Conservation (phyloP, 1,139 yeast genomes). For the Lodderomyces parapsilosis region DNA sequence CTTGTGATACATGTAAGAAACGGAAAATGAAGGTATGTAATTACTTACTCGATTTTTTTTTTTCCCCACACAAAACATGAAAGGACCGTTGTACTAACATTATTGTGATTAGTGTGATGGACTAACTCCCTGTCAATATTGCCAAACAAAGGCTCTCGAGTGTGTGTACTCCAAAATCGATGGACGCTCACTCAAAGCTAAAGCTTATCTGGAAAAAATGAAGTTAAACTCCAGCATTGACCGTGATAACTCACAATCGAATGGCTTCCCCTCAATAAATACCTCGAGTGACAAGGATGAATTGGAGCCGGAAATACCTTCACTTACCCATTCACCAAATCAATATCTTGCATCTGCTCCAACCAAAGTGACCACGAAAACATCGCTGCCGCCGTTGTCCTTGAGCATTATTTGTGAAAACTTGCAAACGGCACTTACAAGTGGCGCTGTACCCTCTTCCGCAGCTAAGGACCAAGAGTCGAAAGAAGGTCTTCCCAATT, state of each 20-base stretch:
- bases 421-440: constrained; percentile 23
- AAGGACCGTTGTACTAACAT: background rate
- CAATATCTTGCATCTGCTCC: background rate
- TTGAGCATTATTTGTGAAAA: constrained; percentile 14
- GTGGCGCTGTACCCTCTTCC: constrained; percentile 9
- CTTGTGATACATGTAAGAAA: constrained; percentile 39
- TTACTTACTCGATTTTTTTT: background rate
- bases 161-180: constrained; percentile 28
- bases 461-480: constrained; percentile 4
- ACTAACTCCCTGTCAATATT: constrained; percentile 25
- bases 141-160: constrained; percentile 21
- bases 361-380: background rate
- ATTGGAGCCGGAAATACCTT: constrained; percentile 10
- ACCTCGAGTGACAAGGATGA: constrained; percentile 1
- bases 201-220: constrained; percentile 10
- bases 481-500: constrained; percentile 15
- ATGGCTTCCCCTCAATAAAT: constrained; percentile 1
- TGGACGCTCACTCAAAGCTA: constrained; percentile 23
- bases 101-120: constrained; percentile 22
- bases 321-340: constrained; percentile 8
- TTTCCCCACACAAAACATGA: background rate
- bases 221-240: constrained; percentile 10
- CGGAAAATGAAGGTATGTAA: constrained; percentile 31
- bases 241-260: background rate
- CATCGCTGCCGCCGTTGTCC: constrained; percentile 22